A percentile compares a stretch with the other conserved stretches of the same genome.
phyloP scores from a whole-genome alignment of 108 stramenopile genomes.

The Fistulifera solaris region DNA sequence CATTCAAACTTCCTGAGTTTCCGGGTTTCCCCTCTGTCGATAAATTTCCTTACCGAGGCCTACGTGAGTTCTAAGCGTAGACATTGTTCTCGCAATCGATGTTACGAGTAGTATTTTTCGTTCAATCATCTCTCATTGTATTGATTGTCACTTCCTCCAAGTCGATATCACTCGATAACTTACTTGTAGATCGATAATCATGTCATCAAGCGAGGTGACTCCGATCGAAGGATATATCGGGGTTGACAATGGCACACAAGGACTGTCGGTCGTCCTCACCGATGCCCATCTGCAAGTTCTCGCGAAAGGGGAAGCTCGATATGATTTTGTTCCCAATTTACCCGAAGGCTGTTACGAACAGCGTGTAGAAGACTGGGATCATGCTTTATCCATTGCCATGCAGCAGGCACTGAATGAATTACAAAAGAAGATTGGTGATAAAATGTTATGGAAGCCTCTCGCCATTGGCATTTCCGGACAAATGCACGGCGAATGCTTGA shows the following conservation, averaged over 20 bases:
- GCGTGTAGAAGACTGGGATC: constrained; percentile 22
- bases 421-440: not conserved
- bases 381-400: constrained; percentile 20
- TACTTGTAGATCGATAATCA: constrained; percentile 2
- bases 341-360: constrained; percentile 35
- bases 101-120: too few relatives aligned
- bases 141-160: too few relatives aligned
- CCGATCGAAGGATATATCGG: constrained; percentile 14
- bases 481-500: constrained; percentile 39
- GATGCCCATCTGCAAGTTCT: constrained; percentile 9
- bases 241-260: constrained; percentile 44
- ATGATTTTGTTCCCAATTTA: constrained; percentile 16
- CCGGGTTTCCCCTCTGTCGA: too few relatives aligned
- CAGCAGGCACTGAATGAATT: constrained; percentile 1
- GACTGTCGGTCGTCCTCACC: constrained; percentile 28
- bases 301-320: constrained; percentile 22
- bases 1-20: too few relatives aligned
- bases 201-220: not conserved
- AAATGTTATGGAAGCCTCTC: constrained; percentile 2
- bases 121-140: too few relatives aligned
- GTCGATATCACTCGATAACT: too few relatives aligned
- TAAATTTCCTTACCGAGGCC: too few relatives aligned
- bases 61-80: too few relatives aligned
- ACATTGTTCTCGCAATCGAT: too few relatives aligned
- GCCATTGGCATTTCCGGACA: constrained; percentile 35